A percentile compares a stretch with the other conserved stretches of the same genome.
phyloP scores from a whole-genome alignment of 139 green algal genomes.

The Chlorella sp. region DNA sequence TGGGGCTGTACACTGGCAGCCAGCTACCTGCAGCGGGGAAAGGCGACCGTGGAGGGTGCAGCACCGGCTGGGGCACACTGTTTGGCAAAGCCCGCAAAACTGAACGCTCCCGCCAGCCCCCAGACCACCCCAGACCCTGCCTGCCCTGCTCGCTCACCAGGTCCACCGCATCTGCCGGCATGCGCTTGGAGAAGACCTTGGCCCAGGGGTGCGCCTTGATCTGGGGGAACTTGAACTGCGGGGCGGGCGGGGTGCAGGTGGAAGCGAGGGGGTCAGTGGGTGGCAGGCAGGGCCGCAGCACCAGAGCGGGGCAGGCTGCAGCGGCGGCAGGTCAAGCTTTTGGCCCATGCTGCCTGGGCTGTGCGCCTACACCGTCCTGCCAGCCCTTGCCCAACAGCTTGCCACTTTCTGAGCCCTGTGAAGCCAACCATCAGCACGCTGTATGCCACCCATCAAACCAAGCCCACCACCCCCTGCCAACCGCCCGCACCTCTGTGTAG shows the following conservation, averaged over 20 bases:
- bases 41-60: background rate
- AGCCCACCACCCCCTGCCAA: background rate
- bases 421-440: background rate
- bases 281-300: background rate
- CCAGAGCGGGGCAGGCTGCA: background rate
- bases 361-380: too few species aligned
- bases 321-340: too few species aligned
- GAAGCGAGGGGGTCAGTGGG: background rate
- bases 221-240: constrained; percentile 59
- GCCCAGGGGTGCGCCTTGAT: constrained; percentile 97
- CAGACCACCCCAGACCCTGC: background rate
- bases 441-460: too few species aligned
- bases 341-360: too few species aligned
- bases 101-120: background rate
- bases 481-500: constrained; percentile 92
- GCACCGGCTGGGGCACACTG: background rate
- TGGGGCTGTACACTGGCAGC: too few species aligned
- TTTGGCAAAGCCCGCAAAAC: background rate
- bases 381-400: background rate
- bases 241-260: background rate
- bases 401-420: background rate
- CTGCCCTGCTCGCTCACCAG: constrained; percentile 20
- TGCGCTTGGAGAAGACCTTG: constrained; percentile 96
- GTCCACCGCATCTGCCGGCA: constrained; percentile 93
- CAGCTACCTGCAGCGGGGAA: background rate